Evolutionary conservation across 805 yeast genomes (phyloP), one percentile per base, ranked within the genome.

Genomic region (Torulaspora franciscae): DNA sequence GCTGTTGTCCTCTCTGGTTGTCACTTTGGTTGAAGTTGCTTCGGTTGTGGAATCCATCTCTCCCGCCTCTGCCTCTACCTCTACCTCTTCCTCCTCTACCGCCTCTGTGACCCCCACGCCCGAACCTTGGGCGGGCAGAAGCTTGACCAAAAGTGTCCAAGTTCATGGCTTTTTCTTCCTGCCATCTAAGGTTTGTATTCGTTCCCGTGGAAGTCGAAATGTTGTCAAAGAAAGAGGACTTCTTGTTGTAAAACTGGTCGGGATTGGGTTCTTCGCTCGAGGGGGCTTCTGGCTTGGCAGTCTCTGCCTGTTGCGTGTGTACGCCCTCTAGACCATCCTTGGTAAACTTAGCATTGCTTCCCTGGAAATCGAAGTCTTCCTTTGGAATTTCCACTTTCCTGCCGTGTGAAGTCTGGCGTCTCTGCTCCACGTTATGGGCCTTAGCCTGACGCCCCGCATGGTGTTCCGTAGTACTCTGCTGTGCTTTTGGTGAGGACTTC

Each of bases 181-280:
- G 69, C 81, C 95, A 83, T 58, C 80, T 75, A 77, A 79, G 70
- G 24, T 62, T 64, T 7, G 64, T 59, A 22, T 66, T 59, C 39
- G 74, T 74, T 42, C 74, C 76, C 30, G 81, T 66, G 3, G 88
- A 81, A 8, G 88, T 77, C 8, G 95, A 84, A 46, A 91, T 78
- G 49, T 77, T 79, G 66, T 93, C 98, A 59, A 91, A 91, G 65
- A 93, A 91, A 1, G 97, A 89, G 10, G 88, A 78, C 58, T 77
- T 76, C 64, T 82, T 88, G 69, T 89, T 77, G 70, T 93, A 93
- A 24, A 73, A 77, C 15, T 65, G 58, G 11, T 57, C 64, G 2
- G 51, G 46, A 9, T 48, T 14, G 24, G 46, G 47, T 13, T 24
- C 43, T 11, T 35, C 47, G 41, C n/a, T 28, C 6, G 37, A 6